Evolutionary conservation across 1,284 basidiomycete genomes (phyloP).

Genomic region (Pyrrhoderma noxium): DNA sequence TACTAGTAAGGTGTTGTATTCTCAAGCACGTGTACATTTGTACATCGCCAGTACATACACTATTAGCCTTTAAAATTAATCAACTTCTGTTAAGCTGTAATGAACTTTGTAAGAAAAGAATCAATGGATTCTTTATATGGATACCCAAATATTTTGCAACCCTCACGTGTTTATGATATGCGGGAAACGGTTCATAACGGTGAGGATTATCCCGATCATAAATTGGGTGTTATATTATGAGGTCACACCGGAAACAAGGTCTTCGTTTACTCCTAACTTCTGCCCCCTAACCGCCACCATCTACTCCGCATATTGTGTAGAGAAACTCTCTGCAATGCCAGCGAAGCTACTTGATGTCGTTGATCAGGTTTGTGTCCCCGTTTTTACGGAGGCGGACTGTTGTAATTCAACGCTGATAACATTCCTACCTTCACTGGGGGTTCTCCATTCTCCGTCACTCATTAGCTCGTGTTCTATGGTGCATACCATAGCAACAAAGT

Average conservation of each 20-base stretch:
- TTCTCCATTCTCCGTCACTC: background rate
- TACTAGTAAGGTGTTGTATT: too few species aligned
- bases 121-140: background rate
- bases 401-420: conserved; percentile 1
- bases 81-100: background rate
- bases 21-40: too few species aligned
- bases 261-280: background rate
- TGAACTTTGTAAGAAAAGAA: background rate
- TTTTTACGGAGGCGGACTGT: background rate
- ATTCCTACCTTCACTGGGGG: too few species aligned
- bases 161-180: too few species aligned
- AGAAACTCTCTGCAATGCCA: conserved; percentile 1
- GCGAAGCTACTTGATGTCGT: conserved; percentile 45
- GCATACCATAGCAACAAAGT: conserved; percentile 78
- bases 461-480: conserved; percentile 79
- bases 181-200: too few species aligned
- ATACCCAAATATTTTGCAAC: too few species aligned
- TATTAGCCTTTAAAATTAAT: background rate
- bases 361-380: conserved; percentile 40
- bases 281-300: background rate
- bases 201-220: too few species aligned
- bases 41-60: too few species aligned
- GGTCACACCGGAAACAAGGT: background rate
- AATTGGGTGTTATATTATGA: too few species aligned
- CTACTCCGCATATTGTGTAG: background rate